Conservation (phyloP, 179 eudicot genomes). For the Beta corolliflora region DNA sequence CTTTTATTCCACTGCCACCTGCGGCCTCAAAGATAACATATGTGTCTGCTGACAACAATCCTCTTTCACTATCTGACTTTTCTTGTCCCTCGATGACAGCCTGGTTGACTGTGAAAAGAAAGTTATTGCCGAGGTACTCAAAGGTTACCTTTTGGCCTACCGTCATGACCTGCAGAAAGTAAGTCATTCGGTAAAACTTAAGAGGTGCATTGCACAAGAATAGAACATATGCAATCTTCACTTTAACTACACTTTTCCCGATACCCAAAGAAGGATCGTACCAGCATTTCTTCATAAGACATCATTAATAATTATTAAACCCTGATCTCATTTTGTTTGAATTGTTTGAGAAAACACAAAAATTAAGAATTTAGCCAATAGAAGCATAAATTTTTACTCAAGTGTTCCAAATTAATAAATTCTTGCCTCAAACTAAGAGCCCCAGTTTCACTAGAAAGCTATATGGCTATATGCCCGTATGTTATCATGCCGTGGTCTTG, state of each 20-base stretch:
- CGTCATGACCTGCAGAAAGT: constrained; percentile 77
- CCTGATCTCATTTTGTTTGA: neutral
- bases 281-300: neutral
- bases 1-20: constrained; percentile 87
- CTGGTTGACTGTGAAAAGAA: constrained; percentile 73
- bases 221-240: neutral
- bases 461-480: neutral
- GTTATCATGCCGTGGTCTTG: neutral
- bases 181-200: constrained; percentile 14
- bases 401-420: neutral
- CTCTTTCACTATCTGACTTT: constrained; percentile 65
- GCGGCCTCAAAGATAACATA: constrained; percentile 85
- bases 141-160: constrained; percentile 81
- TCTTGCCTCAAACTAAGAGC: neutral
- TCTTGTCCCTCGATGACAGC: constrained; percentile 74
- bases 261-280: neutral
- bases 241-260: constrained; percentile 12
- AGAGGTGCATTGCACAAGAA: constrained; percentile 1
- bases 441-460: neutral
- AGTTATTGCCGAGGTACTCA: constrained; percentile 81
- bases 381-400: neutral
- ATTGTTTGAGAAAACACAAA: neutral
- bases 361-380: neutral
- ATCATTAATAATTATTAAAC: neutral
- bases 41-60: constrained; percentile 74